phyloP scores from a whole-genome alignment of 768 basidiomycete genomes.

The Hericium erinaceus region DNA sequence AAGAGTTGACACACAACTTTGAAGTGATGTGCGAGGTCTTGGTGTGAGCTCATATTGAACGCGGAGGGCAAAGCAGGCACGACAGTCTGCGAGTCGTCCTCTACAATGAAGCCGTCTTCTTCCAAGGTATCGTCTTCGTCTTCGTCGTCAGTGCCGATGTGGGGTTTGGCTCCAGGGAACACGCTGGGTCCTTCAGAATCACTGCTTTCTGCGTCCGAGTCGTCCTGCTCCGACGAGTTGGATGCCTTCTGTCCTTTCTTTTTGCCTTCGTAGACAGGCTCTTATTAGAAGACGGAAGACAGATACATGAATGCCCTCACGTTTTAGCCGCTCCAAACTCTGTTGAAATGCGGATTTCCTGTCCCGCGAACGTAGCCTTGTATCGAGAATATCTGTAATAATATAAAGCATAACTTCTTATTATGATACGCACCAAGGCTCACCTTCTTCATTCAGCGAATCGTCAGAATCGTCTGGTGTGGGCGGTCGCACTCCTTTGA shows the following conservation, averaged over 20 bases:
- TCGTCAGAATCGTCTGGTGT: constrained; percentile 33
- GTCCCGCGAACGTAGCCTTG: constrained; percentile 50
- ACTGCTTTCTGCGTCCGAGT: constrained; percentile 20
- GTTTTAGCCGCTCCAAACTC: constrained; percentile 56
- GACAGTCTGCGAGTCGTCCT: constrained; percentile 26
- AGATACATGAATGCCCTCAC: constrained; percentile 29
- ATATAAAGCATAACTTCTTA: neutral
- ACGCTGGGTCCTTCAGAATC: constrained; percentile 13
- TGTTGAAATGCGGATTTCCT: constrained; percentile 53
- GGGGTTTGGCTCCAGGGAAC: constrained; percentile 17
- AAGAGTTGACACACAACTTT: constrained; percentile 85
- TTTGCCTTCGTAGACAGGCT: constrained; percentile 3
- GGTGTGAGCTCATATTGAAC: constrained; percentile 74
- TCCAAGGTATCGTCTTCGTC: constrained; percentile 21
- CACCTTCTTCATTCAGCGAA: constrained; percentile 51
- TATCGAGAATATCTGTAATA: constrained; percentile 48
- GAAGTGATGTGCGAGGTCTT: constrained; percentile 72
- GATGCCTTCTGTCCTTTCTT: constrained; percentile 16
- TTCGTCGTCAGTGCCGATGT: constrained; percentile 29
- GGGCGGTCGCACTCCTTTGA: constrained; percentile 34
- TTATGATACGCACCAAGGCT: constrained; percentile 16
- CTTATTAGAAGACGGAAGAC: neutral
- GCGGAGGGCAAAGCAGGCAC: constrained; percentile 52
- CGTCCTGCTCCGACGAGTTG: neutral
- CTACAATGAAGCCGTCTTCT: constrained; percentile 55